Evolutionary conservation across 2,329 filamentous ascomycete species (phyloP).

Genomic region (Pseudocercospora vitis): DNA sequence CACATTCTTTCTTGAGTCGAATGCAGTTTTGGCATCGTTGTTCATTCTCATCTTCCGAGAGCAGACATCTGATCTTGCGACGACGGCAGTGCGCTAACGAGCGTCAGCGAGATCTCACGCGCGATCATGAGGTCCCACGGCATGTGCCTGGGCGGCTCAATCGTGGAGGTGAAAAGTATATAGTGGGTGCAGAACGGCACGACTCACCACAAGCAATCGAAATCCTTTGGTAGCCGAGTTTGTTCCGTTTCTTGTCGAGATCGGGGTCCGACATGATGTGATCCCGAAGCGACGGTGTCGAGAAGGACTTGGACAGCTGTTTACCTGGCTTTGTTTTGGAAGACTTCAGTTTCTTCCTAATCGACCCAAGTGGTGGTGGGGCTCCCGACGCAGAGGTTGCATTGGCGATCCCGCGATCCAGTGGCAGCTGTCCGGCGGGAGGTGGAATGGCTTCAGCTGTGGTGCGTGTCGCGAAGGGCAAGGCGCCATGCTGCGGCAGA

Average conservation of each 20-base stretch:
- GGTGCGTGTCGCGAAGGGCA: slow-evolving; percentile 17
- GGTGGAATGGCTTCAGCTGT: slow-evolving; percentile 17
- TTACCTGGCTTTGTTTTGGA: slow-evolving; percentile 45
- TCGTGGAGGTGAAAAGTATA: slow-evolving; percentile 8
- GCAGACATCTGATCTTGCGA: slow-evolving; percentile 89
- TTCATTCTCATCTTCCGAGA: slow-evolving; percentile 69
- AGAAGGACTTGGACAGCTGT: slow-evolving; percentile 43
- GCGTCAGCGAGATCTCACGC: slow-evolving; percentile 25
- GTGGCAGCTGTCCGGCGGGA: slow-evolving; percentile 14
- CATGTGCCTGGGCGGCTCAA: slow-evolving; percentile 22
- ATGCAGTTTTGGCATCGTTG: slow-evolving; percentile 90
- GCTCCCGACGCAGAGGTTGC: slow-evolving; percentile 22
- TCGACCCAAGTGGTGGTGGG: slow-evolving; percentile 23
- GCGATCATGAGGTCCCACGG: slow-evolving; percentile 15
- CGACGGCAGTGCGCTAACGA: slow-evolving; percentile 79
- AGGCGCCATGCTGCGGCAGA: slow-evolving; percentile 16
- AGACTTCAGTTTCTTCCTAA: slow-evolving; percentile 32
- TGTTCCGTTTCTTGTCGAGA: slow-evolving; percentile 73
- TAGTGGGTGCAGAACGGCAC: slow-evolving; percentile 15
- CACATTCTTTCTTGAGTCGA: slow-evolving; percentile 89
- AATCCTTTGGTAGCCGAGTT: slow-evolving; percentile 85
- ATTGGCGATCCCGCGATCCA: slow-evolving; percentile 20
- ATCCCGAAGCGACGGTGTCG: slow-evolving; percentile 51
- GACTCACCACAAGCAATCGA: slow-evolving; percentile 92
- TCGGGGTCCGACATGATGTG: slow-evolving; percentile 50